Evolutionary conservation across 1,284 basidiomycete genomes (phyloP).

Genomic region (Sparassis latifolia): DNA sequence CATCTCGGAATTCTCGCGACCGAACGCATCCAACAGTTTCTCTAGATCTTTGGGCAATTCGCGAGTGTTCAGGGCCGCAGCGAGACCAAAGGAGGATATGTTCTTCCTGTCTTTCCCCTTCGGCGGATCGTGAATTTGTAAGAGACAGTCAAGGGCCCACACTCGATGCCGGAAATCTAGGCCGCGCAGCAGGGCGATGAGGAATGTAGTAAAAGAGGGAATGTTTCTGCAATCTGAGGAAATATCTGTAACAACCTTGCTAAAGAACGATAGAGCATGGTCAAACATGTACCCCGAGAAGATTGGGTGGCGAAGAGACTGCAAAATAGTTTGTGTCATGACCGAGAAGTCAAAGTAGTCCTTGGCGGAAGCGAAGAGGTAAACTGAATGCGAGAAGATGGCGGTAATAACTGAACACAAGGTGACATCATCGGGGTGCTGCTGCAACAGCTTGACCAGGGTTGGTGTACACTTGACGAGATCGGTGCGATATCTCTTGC

Average conservation of each 20-base stretch:
- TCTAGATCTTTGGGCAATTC: slow-evolving; percentile 2
- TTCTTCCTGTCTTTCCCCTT: background rate
- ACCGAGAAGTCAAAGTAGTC: slow-evolving; percentile 1
- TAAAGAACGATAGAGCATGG: slow-evolving; percentile 6
- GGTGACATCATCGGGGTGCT: slow-evolving; percentile 5
- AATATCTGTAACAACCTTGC: background rate
- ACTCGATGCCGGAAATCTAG: background rate
- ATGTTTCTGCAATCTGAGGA: background rate
- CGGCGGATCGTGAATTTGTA: background rate
- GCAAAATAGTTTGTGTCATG: slow-evolving; percentile 3
- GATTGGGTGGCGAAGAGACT: slow-evolving; percentile 1
- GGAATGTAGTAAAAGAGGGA: slow-evolving; percentile 2
- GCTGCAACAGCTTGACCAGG: background rate
- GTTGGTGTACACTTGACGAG: background rate
- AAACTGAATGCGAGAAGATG: slow-evolving; percentile 5
- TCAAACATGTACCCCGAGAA: slow-evolving; percentile 4
- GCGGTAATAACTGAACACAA: slow-evolving; percentile 1
- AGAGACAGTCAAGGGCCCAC: background rate
- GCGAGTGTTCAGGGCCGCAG: background rate
- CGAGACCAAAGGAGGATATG: background rate
- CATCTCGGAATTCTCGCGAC: slow-evolving; percentile 3
- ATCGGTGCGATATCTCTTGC: background rate
- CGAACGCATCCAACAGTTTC: slow-evolving; percentile 1
- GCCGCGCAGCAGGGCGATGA: slow-evolving; percentile 5
- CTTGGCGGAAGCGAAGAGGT: background rate